These are phyloP conservation scores for Kandelia obovata DNA, from an alignment of 345 rosid genomes.

Conservation along the genomic window DNA sequence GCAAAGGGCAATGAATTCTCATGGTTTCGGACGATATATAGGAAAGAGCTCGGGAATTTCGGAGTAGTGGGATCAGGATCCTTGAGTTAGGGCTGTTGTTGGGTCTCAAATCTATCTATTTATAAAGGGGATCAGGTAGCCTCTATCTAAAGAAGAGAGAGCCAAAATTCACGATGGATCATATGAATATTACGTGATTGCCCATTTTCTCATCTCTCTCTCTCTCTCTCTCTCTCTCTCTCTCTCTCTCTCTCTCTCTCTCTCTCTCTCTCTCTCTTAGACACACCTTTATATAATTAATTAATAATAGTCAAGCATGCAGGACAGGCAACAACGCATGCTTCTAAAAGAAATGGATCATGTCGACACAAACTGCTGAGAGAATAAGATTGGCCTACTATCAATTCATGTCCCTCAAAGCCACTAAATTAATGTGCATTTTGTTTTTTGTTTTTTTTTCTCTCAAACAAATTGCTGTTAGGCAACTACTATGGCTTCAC, in stretches of 20 bases:
- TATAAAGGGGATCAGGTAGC: not conserved
- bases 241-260: too few species aligned
- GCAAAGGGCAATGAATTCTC: constrained; percentile 18
- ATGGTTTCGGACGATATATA: constrained; percentile 7
- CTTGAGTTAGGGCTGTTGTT: not conserved
- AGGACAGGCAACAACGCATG: not conserved
- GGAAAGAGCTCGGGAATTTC: not conserved
- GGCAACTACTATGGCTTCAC: not conserved
- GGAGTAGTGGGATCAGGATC: not conserved
- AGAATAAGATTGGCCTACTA: not conserved
- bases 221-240: too few species aligned
- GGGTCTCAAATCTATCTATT: constrained; percentile 10
- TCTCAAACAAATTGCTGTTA: not conserved
- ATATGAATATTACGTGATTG: not conserved
- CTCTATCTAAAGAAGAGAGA: not conserved
- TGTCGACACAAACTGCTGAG: not conserved
- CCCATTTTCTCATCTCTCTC: not conserved
- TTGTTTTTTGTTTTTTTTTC: too few species aligned
- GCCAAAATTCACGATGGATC: not conserved
- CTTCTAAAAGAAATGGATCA: not conserved
- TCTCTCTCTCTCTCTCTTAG: too few species aligned
- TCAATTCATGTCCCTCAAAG: not conserved
- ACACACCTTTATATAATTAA: not conserved
- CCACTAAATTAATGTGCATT: not conserved
- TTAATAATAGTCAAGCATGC: too few species aligned